phyloP scores from a whole-genome alignment of 2,329 filamentous ascomycete species.

The Metarhizium album region DNA sequence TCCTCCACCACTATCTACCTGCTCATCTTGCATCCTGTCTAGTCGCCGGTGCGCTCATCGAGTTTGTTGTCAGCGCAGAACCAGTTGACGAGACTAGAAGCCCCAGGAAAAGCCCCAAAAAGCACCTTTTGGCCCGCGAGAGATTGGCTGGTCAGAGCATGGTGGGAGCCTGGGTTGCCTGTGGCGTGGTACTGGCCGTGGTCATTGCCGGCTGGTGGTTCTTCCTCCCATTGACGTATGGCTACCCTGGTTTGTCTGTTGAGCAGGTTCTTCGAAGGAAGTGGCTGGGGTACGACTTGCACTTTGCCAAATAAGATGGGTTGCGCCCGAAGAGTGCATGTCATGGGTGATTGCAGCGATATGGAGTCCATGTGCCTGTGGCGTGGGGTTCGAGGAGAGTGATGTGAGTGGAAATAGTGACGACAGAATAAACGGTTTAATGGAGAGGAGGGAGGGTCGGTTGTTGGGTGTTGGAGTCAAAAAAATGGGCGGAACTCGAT shows the following conservation, averaged over 20 bases:
- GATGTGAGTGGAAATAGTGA: background rate
- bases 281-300: slow-evolving; percentile 94
- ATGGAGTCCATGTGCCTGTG: background rate
- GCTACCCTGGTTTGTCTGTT: slow-evolving; percentile 76
- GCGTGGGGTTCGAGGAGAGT: background rate
- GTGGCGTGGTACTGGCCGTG: slow-evolving; percentile 54
- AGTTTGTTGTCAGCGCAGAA: slow-evolving; percentile 93
- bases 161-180: slow-evolving; percentile 68
- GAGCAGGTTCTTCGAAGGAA: slow-evolving; percentile 73
- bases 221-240: slow-evolving; percentile 93
- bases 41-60: slow-evolving; percentile 81
- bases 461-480: background rate
- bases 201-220: slow-evolving; percentile 76
- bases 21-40: slow-evolving; percentile 85
- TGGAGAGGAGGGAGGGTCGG: no score
- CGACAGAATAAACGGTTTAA: background rate
- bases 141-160: slow-evolving; percentile 71
- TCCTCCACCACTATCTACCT: slow-evolving; percentile 95
- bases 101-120: slow-evolving; percentile 30
- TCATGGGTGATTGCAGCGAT: background rate
- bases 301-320: slow-evolving; percentile 92
- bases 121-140: slow-evolving; percentile 69
- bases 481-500: background rate
- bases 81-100: slow-evolving; percentile 41
- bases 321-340: background rate